These are phyloP conservation scores for Blastobotrys parvus DNA, from an alignment of 805 yeast genomes.

Conservation along the genomic window DNA sequence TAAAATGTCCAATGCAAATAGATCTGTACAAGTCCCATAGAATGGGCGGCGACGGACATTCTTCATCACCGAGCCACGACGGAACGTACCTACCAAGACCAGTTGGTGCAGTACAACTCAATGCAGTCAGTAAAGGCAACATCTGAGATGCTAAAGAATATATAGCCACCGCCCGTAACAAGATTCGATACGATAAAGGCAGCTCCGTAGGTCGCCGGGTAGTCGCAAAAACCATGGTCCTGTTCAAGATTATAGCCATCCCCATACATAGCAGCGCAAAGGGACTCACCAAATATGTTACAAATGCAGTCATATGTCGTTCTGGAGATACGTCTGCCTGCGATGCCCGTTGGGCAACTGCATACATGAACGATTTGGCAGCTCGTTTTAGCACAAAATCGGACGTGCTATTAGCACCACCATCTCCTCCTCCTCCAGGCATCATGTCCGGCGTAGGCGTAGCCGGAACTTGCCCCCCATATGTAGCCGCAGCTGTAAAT, in stretches of 20 bases:
- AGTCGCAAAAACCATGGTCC: constrained; percentile 52
- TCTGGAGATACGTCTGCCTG: constrained; percentile 11
- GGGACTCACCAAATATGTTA: constrained; percentile 23
- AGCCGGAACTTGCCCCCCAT: neutral
- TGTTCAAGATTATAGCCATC: constrained; percentile 49
- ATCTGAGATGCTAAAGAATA: constrained; percentile 29
- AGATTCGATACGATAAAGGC: constrained; percentile 26
- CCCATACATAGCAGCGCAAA: constrained; percentile 39
- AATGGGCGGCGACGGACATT: constrained; percentile 41
- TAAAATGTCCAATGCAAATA: constrained; percentile 52
- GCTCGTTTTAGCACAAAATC: constrained; percentile 12
- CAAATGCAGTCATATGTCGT: constrained; percentile 9
- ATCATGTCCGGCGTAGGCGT: neutral
- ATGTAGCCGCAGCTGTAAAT: neutral
- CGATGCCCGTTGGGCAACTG: constrained; percentile 7
- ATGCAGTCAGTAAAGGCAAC: constrained; percentile 30
- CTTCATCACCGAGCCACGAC: constrained; percentile 8
- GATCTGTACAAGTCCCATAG: constrained; percentile 52
- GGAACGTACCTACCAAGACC: constrained; percentile 7
- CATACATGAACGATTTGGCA: constrained; percentile 7
- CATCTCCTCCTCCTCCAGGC: neutral
- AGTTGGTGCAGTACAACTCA: constrained; percentile 23
- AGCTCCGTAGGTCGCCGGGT: constrained; percentile 35
- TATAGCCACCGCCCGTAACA: constrained; percentile 35
- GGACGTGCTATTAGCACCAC: neutral